A percentile compares a stretch with the other conserved stretches of the same genome.
These are phyloP conservation scores for Phialophora verrucosa DNA, from an alignment of 2,329 filamentous ascomycete species.

Conservation along the genomic window DNA sequence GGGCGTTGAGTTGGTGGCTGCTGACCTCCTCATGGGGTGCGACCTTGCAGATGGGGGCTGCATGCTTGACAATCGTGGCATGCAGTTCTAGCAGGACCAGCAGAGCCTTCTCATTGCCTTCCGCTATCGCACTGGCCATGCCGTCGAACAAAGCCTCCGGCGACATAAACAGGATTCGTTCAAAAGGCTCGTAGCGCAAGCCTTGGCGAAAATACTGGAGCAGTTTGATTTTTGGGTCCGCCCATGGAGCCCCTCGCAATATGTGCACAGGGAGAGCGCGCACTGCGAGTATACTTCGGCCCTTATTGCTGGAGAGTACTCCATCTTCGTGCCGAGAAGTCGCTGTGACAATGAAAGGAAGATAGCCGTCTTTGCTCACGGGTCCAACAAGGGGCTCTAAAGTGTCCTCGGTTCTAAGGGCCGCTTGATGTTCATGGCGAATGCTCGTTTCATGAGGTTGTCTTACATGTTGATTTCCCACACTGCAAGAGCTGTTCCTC, in stretches of 20 bases:
- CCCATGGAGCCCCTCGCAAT: conserved; percentile 43
- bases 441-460: neutral
- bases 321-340: neutral
- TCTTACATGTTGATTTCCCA: neutral
- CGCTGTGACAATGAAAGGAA: neutral
- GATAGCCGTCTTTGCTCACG: neutral
- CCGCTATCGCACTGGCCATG: conserved; percentile 48
- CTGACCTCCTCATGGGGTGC: neutral
- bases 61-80: conserved; percentile 36
- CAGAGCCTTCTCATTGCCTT: conserved; percentile 44
- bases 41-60: neutral
- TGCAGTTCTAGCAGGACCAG: conserved; percentile 48
- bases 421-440: neutral
- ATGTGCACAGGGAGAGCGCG: conserved; percentile 45
- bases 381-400: conserved; percentile 3
- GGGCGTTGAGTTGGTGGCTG: neutral
- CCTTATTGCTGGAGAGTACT: neutral
- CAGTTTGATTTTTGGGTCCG: conserved; percentile 41
- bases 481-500: neutral
- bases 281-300: conserved; percentile 39
- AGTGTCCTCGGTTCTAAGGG: neutral
- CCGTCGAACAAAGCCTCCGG: conserved; percentile 47
- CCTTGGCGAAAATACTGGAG: conserved; percentile 48
- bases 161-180: conserved; percentile 41
- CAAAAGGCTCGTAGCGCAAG: conserved; percentile 38